Percentiles rank a stretch among this genome's conserved stretches.
These are phyloP conservation scores for Lipomyces sp. DNA, from an alignment of 805 yeast species.

Conservation along the genomic window DNA sequence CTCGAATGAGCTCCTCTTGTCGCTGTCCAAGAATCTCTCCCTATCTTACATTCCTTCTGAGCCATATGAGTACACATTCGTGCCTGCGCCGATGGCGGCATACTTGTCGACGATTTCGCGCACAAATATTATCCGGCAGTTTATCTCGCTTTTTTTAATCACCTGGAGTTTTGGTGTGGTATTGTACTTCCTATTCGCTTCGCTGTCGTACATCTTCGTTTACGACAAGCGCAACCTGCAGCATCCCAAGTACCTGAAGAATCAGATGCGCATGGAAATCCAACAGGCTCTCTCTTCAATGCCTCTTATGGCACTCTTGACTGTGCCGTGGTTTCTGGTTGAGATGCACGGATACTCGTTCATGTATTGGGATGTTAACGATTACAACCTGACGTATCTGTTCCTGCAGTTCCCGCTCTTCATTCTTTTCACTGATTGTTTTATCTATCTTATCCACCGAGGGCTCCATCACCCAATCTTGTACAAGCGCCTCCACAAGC, in stretches of 20 bases:
- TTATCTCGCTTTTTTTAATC: conserved; percentile 64
- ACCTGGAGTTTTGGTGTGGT: conserved; percentile 85
- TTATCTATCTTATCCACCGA: conserved; percentile 89
- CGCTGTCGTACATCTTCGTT: conserved; percentile 73
- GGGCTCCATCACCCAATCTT: conserved; percentile 91
- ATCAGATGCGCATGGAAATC: conserved; percentile 87
- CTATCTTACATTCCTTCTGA: conserved; percentile 25
- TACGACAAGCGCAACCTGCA: conserved; percentile 89
- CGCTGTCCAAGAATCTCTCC: conserved; percentile 52
- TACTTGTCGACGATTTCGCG: conserved; percentile 67
- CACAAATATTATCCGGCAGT: conserved; percentile 72
- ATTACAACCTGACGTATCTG: conserved; percentile 73
- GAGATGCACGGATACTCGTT: conserved; percentile 85
- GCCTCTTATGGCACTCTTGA: conserved; percentile 84
- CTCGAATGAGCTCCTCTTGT: conserved; percentile 51
- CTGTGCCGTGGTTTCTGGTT: conserved; percentile 86
- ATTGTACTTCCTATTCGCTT: conserved; percentile 76
- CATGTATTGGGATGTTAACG: conserved; percentile 69
- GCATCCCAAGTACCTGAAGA: conserved; percentile 94
- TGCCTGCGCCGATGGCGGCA: conserved; percentile 27
- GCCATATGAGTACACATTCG: conserved; percentile 33
- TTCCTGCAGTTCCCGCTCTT: conserved; percentile 73
- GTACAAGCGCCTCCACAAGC: conserved; percentile 88
- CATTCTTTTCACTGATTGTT: conserved; percentile 90
- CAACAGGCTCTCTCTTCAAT: conserved; percentile 77